A percentile compares a stretch with the other conserved stretches of the same genome.
Conservation (phyloP, 2,329 filamentous ascomycete species). For the Hypocreales sp. region DNA sequence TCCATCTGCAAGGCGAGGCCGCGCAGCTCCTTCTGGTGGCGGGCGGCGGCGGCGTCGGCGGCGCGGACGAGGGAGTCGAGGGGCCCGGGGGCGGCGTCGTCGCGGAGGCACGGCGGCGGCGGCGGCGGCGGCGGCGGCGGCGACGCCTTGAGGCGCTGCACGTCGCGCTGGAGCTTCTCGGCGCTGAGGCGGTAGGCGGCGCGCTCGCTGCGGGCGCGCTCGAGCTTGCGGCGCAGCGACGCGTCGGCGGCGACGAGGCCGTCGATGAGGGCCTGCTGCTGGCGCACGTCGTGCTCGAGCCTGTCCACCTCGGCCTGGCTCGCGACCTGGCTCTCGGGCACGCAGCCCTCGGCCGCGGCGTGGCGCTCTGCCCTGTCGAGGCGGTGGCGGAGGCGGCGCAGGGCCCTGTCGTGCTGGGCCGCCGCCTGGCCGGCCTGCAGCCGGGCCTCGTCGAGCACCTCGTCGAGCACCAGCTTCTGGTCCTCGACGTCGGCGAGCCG, state of each 20-base stretch:
- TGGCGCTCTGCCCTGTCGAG: slow-evolving; percentile 35
- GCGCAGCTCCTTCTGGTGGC: slow-evolving; percentile 60
- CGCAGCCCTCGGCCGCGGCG: slow-evolving; percentile 31
- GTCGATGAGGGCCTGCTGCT: slow-evolving; percentile 52
- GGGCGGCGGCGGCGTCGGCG: slow-evolving; percentile 46
- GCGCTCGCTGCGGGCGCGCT: slow-evolving; percentile 52
- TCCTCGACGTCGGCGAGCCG: slow-evolving; percentile 43
- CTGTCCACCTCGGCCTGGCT: slow-evolving; percentile 49
- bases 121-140: slow-evolving; percentile 12
- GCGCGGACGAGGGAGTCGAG: slow-evolving; percentile 15
- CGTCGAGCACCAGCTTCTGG: slow-evolving; percentile 40
- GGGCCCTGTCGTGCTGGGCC: slow-evolving; percentile 24
- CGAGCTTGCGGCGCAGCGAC: slow-evolving; percentile 50
- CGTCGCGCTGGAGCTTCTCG: slow-evolving; percentile 37
- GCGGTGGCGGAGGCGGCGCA: slow-evolving; percentile 30
- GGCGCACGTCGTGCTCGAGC: slow-evolving; percentile 56
- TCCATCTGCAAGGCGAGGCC: slow-evolving; percentile 81
- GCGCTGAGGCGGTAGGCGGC: slow-evolving; percentile 36
- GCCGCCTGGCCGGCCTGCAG: slow-evolving; percentile 32
- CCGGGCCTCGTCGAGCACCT: slow-evolving; percentile 39
- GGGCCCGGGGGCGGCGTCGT: slow-evolving; percentile 37
- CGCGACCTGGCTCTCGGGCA: slow-evolving; percentile 43
- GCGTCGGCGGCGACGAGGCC: slow-evolving; percentile 38
- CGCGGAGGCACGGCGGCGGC: no score
- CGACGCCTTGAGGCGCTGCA: slow-evolving; percentile 27